These are phyloP conservation scores for Fusarium sp. DNA, from an alignment of 2,329 filamentous ascomycete species.

Conservation along the genomic window DNA sequence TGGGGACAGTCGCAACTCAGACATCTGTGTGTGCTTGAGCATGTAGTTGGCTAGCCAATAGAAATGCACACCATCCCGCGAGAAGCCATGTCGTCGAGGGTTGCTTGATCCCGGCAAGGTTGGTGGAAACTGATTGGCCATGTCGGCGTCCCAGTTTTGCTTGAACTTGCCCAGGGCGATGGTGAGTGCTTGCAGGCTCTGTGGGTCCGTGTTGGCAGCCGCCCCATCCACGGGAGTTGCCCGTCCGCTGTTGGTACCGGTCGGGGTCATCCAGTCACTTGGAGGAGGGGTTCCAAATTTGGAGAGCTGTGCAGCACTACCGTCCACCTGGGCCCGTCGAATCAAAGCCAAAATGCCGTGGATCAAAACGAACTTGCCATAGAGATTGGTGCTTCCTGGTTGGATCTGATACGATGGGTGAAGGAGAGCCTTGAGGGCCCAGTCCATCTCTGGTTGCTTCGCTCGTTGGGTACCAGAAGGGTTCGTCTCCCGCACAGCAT, in stretches of 20 bases:
- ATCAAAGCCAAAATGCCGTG: constrained; percentile 76
- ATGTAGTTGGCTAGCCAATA: constrained; percentile 78
- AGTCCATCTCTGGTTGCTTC: constrained; percentile 73
- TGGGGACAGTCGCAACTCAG: constrained; percentile 66
- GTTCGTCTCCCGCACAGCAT: constrained; percentile 67
- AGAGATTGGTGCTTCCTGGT: constrained; percentile 75
- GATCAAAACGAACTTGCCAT: constrained; percentile 79
- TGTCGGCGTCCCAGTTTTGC: constrained; percentile 76
- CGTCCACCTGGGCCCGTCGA: constrained; percentile 56
- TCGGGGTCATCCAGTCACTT: constrained; percentile 66
- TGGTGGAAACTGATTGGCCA: constrained; percentile 74
- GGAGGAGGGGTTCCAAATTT: constrained; percentile 67
- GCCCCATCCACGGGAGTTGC: constrained; percentile 58
- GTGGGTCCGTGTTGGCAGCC: constrained; percentile 55
- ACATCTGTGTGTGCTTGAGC: constrained; percentile 66
- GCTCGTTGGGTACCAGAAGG: constrained; percentile 70
- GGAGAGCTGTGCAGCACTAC: constrained; percentile 50
- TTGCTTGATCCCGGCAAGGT: constrained; percentile 59
- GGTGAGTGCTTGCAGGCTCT: constrained; percentile 60
- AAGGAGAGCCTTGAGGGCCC: constrained; percentile 71
- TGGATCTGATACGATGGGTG: constrained; percentile 70
- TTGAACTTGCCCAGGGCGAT: constrained; percentile 79
- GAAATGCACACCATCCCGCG: constrained; percentile 77
- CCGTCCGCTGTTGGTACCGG: constrained; percentile 56
- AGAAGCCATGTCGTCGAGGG: constrained; percentile 74